Percentiles rank a stretch among this genome's conserved stretches.
Evolutionary conservation across 176 grass and related monocot genomes (phyloP).

Genomic region (Oryza officinalis): DNA sequence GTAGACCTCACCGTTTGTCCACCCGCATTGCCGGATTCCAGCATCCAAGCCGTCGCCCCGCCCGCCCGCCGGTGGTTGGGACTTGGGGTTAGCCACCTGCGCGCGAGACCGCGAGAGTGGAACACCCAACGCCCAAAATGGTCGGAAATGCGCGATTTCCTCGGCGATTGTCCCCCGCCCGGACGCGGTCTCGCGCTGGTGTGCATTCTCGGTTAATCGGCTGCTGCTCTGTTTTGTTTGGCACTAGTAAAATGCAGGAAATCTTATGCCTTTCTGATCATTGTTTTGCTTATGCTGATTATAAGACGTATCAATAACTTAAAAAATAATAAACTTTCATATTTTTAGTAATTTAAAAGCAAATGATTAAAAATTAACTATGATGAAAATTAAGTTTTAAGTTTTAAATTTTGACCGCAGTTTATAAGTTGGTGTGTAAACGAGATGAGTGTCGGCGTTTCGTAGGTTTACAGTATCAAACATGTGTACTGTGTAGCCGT

Average conservation of each 20-base stretch:
- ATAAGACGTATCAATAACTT: no score
- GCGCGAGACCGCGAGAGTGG: background rate
- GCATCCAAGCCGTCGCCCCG: background rate
- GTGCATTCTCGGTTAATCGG: background rate
- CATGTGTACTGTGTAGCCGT: background rate
- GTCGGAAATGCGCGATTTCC: background rate
- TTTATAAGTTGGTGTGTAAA: no score
- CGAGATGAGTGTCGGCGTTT: no score
- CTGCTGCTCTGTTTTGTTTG: background rate
- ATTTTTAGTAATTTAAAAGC: no score
- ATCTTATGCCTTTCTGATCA: background rate
- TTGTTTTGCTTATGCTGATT: no score
- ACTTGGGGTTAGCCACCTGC: background rate
- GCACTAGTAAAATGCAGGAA: background rate
- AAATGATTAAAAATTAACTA: no score
- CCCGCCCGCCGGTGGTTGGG: background rate
- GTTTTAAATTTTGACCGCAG: no score
- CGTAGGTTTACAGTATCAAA: background rate
- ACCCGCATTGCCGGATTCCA: constrained; percentile 12
- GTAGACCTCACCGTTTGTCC: constrained; percentile 34
- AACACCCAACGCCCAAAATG: constrained; percentile 15
- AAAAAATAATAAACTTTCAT: no score
- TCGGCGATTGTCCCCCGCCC: background rate
- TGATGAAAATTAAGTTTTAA: no score
- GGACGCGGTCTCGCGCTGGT: constrained; percentile 21